Percentiles rank a stretch among this genome's conserved stretches.
phyloP scores from a whole-genome alignment of 23 red algal species.

The Gracilaria vermiculophylla region DNA sequence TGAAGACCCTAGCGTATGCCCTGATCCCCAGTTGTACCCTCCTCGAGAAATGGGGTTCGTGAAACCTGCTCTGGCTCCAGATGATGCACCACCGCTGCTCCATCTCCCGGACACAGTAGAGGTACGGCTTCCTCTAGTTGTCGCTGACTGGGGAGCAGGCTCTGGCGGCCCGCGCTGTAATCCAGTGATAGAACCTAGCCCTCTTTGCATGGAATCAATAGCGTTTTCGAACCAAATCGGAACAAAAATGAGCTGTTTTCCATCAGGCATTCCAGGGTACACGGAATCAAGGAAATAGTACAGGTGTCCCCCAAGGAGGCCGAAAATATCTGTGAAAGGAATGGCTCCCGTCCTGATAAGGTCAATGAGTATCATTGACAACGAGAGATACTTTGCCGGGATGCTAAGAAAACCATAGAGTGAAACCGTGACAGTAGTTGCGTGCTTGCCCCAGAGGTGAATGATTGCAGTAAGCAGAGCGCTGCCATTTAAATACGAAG shows the following conservation, averaged over 20 bases:
- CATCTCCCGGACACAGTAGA: slow-evolving; percentile 13
- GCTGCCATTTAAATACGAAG: slow-evolving; percentile 45
- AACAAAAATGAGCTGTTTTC: slow-evolving; percentile 56
- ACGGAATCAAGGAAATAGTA: slow-evolving; percentile 95
- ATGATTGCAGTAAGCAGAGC: slow-evolving; percentile 80
- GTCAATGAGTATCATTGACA: slow-evolving; percentile 66
- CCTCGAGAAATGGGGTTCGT: slow-evolving; percentile 31
- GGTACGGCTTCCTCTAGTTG: neutral
- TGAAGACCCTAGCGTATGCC: slow-evolving; percentile 59
- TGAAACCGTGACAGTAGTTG: slow-evolving; percentile 64
- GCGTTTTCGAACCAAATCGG: slow-evolving; percentile 49
- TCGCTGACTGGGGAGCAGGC: neutral
- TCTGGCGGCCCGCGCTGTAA: slow-evolving; percentile 19
- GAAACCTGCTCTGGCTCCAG: slow-evolving; percentile 38
- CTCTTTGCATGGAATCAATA: slow-evolving; percentile 31
- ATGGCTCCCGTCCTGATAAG: slow-evolving; percentile 59
- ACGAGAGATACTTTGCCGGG: slow-evolving; percentile 86
- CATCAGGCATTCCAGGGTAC: slow-evolving; percentile 77
- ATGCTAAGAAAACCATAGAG: slow-evolving; percentile 84
- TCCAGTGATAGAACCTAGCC: slow-evolving; percentile 47
- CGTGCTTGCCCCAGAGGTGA: slow-evolving; percentile 83
- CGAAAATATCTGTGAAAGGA: slow-evolving; percentile 50
- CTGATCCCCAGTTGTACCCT: slow-evolving; percentile 50
- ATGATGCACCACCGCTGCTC: slow-evolving; percentile 38
- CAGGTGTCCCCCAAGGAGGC: slow-evolving; percentile 81